A percentile compares a stretch with the other conserved stretches of the same genome.
Conservation (phyloP, 2,329 filamentous ascomycete species). For the Sphaerulina musiva region DNA sequence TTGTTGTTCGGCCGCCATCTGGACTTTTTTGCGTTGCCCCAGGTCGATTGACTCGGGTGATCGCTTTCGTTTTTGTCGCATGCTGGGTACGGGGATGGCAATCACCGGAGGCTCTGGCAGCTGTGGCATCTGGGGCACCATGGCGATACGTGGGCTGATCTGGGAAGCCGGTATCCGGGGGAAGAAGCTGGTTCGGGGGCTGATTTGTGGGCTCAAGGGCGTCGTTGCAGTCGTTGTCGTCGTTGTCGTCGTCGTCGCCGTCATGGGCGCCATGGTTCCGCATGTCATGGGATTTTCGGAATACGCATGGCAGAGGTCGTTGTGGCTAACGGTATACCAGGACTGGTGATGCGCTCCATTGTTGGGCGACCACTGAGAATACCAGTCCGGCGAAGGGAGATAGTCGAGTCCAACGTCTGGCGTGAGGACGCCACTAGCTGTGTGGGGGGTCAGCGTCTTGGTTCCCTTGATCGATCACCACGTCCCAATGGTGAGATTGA, state of each 20-base stretch:
- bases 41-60: background rate
- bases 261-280: background rate
- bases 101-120: background rate
- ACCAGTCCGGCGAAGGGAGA: background rate
- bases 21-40: conserved; percentile 1
- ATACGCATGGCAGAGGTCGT: background rate
- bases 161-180: background rate
- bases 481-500: too few relatives aligned
- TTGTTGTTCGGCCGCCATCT: background rate
- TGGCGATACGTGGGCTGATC: background rate
- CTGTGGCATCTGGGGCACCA: background rate
- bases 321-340: background rate
- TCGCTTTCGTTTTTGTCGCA: conserved; percentile 10
- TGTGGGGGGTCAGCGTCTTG: background rate
- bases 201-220: background rate
- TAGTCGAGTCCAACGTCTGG: conserved; percentile 5
- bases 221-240: too few relatives aligned
- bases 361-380: conserved; percentile 3
- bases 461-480: too few relatives aligned
- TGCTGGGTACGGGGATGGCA: background rate
- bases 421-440: conserved; percentile 3
- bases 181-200: background rate
- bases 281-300: background rate
- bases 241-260: too few relatives aligned
- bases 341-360: background rate